A percentile compares a stretch with the other conserved stretches of the same genome.
phyloP scores from a whole-genome alignment of 805 yeast genomes.

The Vanderwaltozyma polyspora region DNA sequence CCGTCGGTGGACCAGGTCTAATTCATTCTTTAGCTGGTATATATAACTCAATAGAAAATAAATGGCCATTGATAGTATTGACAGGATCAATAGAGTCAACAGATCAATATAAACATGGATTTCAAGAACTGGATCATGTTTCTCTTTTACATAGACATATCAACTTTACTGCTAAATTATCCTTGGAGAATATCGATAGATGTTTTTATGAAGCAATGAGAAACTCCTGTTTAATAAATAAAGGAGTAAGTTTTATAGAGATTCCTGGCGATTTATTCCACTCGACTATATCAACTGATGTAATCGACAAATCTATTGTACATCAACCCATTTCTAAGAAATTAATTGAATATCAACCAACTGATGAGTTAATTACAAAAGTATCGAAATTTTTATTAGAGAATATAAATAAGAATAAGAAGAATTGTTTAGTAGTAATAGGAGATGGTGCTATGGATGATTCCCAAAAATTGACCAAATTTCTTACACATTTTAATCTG shows the following conservation, averaged over 20 bases:
- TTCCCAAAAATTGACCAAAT: constrained; percentile 28
- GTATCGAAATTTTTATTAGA: constrained; percentile 28
- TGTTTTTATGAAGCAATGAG: constrained; percentile 6
- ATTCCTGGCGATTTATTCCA: constrained; percentile 51
- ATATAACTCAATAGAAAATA: constrained; percentile 48
- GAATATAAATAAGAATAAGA: constrained; percentile 23
- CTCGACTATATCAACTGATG: background rate
- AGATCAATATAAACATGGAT: constrained; percentile 47
- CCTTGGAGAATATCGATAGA: constrained; percentile 7
- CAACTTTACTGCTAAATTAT: constrained; percentile 37
- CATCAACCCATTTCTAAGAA: constrained; percentile 1
- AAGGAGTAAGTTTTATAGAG: constrained; percentile 55
- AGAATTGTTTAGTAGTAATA: constrained; percentile 42
- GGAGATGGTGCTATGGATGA: constrained; percentile 58
- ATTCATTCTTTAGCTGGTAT: constrained; percentile 59
- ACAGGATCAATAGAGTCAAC: constrained; percentile 47
- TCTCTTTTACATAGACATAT: constrained; percentile 36
- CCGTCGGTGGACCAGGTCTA: constrained; percentile 70
- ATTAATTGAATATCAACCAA: constrained; percentile 8
- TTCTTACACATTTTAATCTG: constrained; percentile 34
- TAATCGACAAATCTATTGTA: background rate
- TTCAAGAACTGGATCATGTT: constrained; percentile 62
- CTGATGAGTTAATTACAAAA: constrained; percentile 8
- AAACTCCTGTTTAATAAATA: constrained; percentile 19
- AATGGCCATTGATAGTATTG: constrained; percentile 54